phyloP scores from a whole-genome alignment of 2,329 filamentous ascomycete species.

The Diplocarpon mali region DNA sequence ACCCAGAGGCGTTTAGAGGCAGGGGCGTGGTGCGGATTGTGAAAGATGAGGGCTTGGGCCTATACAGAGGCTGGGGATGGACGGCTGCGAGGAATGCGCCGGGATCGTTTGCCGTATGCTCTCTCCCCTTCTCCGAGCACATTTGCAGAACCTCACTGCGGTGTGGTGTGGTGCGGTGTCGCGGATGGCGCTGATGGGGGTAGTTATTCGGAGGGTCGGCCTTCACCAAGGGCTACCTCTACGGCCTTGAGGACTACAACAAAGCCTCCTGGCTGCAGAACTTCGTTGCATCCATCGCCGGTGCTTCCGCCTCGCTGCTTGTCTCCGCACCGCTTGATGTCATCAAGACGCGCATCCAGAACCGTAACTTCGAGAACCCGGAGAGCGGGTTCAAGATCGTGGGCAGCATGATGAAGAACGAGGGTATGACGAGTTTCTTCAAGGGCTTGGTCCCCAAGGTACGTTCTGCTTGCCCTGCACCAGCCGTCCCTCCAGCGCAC shows the following conservation, averaged over 20 bases:
- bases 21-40: constrained; percentile 85
- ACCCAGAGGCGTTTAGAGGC: constrained; percentile 94
- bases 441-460: constrained; percentile 93
- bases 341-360: constrained; percentile 97
- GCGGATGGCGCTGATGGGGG: background rate
- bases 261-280: constrained; percentile 89
- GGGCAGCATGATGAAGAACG: constrained; percentile 83
- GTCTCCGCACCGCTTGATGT: constrained; percentile 96
- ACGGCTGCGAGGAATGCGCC: constrained; percentile 94
- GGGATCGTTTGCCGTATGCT: constrained; percentile 83
- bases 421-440: constrained; percentile 83
- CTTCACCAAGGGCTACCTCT: constrained; percentile 95
- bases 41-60: constrained; percentile 83
- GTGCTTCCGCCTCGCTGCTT: constrained; percentile 87
- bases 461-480: constrained; percentile 18
- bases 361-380: constrained; percentile 96
- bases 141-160: no score
- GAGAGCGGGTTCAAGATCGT: constrained; percentile 89
- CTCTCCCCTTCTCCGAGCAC: background rate
- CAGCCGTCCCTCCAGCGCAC: no score
- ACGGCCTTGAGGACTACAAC: constrained; percentile 88
- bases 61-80: constrained; percentile 96
- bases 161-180: no score
- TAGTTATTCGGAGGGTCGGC: constrained; percentile 94
- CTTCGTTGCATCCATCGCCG: constrained; percentile 91